These are phyloP conservation scores for Abelmoschus esculentus DNA, from an alignment of 345 rosid species.

Conservation along the genomic window DNA sequence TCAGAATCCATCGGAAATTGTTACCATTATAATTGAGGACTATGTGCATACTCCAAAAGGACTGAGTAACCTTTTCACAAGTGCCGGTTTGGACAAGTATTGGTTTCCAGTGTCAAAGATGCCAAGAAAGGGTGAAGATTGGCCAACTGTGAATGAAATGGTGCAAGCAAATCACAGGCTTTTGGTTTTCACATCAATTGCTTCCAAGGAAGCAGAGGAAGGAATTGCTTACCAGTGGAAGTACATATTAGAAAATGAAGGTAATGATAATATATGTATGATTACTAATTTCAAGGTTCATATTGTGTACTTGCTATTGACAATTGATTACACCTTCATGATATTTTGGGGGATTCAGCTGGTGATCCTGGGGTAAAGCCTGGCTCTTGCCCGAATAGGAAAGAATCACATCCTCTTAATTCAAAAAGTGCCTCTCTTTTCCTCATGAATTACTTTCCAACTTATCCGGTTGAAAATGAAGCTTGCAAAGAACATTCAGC, in stretches of 20 bases:
- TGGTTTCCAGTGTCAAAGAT: constrained; percentile 85
- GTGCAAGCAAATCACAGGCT: constrained; percentile 74
- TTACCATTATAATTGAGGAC: constrained; percentile 83
- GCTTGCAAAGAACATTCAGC: constrained; percentile 95
- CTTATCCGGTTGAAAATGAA: constrained; percentile 66
- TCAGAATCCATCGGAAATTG: constrained; percentile 70
- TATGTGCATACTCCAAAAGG: constrained; percentile 29
- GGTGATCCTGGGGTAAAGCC: constrained; percentile 67
- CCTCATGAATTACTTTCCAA: constrained; percentile 85
- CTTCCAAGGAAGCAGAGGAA: constrained; percentile 92
- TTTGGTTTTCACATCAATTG: constrained; percentile 84
- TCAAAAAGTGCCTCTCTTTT: constrained; percentile 73
- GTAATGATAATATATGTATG: constrained; percentile 28
- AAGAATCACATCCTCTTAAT: constrained; percentile 63
- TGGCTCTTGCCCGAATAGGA: constrained; percentile 86
- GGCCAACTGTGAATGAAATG: constrained; percentile 93
- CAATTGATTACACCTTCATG: constrained; percentile 2
- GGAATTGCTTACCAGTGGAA: constrained; percentile 97
- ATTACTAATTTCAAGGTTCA: neutral
- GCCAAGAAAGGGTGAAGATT: constrained; percentile 91
- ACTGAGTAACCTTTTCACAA: constrained; percentile 51
- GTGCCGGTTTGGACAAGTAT: constrained; percentile 76
- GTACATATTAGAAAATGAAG: constrained; percentile 81
- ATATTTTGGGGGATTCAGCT: constrained; percentile 38
- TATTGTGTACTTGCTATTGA: neutral